A percentile compares a stretch with the other conserved stretches of the same genome.
Conservation (phyloP, 495 filamentous ascomycete genomes). For the Annulohypoxylon bovei region DNA sequence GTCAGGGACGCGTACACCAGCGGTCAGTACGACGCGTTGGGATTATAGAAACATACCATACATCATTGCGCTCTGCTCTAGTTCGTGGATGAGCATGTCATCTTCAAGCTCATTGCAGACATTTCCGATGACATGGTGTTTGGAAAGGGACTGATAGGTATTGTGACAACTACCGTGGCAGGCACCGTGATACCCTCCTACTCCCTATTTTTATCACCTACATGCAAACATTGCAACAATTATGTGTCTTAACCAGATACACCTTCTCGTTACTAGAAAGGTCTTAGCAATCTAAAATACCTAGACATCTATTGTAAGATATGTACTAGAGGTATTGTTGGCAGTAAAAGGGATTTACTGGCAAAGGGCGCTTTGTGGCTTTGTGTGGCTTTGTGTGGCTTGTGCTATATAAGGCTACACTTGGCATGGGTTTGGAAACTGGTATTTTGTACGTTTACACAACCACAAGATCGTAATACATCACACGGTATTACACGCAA, state of each 20-base stretch:
- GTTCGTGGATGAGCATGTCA: background rate
- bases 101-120: background rate
- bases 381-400: too few species aligned
- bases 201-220: background rate
- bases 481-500: too few species aligned
- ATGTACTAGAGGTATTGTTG: background rate
- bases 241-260: background rate
- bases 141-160: background rate
- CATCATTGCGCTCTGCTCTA: background rate
- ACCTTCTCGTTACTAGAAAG: background rate
- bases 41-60: constrained; percentile 26
- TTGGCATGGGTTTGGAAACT: too few species aligned
- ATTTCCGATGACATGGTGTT: background rate
- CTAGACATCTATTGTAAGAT: background rate
- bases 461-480: too few species aligned
- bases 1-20: constrained; percentile 8
- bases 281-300: background rate
- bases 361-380: too few species aligned
- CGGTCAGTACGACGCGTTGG: constrained; percentile 39
- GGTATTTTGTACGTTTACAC: too few species aligned
- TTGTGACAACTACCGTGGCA: background rate
- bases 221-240: background rate
- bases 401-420: too few species aligned
- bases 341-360: too few species aligned
- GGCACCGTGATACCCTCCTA: background rate